A percentile compares a stretch with the other conserved stretches of the same genome.
Conservation (phyloP, 306 rosid genomes). For the Cucumis cinereus region DNA sequence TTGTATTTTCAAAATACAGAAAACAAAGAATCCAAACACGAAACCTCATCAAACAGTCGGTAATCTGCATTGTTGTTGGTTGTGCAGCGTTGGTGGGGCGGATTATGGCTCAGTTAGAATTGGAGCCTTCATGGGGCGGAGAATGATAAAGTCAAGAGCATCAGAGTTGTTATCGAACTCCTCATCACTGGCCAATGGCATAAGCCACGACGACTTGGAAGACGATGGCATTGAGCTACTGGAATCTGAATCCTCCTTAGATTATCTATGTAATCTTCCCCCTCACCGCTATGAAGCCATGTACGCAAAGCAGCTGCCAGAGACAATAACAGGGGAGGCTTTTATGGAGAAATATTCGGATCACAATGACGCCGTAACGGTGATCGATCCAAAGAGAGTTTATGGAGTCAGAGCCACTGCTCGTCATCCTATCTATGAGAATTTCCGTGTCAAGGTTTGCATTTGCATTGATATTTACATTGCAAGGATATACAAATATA, state of each 20-base stretch:
- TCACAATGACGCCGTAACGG: constrained; percentile 73
- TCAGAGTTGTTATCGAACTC: constrained; percentile 34
- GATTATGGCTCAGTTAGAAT: constrained; percentile 58
- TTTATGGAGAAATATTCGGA: constrained; percentile 43
- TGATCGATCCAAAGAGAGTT: constrained; percentile 48
- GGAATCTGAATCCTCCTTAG: constrained; percentile 61
- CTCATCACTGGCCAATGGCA: constrained; percentile 26
- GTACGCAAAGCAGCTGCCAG: constrained; percentile 45
- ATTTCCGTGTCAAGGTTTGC: constrained; percentile 78
- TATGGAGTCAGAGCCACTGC: constrained; percentile 62
- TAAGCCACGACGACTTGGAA: constrained; percentile 48
- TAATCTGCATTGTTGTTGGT: neutral
- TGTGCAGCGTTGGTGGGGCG: constrained; percentile 45
- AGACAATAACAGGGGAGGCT: constrained; percentile 39
- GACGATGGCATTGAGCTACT: constrained; percentile 54
- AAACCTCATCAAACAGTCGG: neutral
- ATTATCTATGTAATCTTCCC: constrained; percentile 68
- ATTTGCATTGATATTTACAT: neutral
- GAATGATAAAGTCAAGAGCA: constrained; percentile 67
- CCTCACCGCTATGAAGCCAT: constrained; percentile 82
- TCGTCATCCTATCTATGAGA: constrained; percentile 73
- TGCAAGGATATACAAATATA: neutral
- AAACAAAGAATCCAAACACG: neutral
- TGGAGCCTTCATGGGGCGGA: constrained; percentile 80
- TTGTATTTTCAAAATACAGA: neutral